Evolutionary conservation across 78 protist genomes (phyloP), one percentile per base, ranked within the genome.

Genomic region (Dictyostelium brefeldianum): DNA sequence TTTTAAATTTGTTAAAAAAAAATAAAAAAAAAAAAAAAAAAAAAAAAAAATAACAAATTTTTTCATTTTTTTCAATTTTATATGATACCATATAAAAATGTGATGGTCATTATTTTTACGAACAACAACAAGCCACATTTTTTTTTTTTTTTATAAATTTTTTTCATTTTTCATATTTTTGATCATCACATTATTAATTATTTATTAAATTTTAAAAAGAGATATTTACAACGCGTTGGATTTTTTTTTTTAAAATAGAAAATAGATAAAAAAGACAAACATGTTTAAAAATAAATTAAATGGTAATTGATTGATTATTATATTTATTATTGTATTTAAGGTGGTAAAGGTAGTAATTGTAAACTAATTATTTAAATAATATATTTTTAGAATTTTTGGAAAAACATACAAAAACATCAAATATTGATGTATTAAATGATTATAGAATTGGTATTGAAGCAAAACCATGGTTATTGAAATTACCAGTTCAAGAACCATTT

Each of bases 361-460:
- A n/a, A n/a, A n/a, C n/a, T n/a, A n/a, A n/a, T n/a, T n/a, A n/a
- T n/a, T n/a, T n/a, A n/a, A n/a, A n/a, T n/a, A n/a, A n/a, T n/a
- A n/a, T n/a, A n/a, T n/a, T n/a, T n/a, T n/a, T n/a, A n/a, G 80
- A 77, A 50, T 77, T 50, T 50, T 77, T 77, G 47, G 81, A 77
- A 50, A 77, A 77, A 27, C 22, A 77, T 51, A 77, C 73, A 0
- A 78, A 78, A 54, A 78, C 83, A 36, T 54, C 83, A 29, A 78
- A 78, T 27, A 78, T 78, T 9, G 83, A 78, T 22, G 29, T 77
- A 47, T 77, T 87, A 7, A 65, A 69, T 87, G 93, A 65, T 5
- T 51, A 87, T 51, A 56, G 93, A 53, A 77, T 87, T 65, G 93
- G 93, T 65, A 87, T 87, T 17, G 93, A 87, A 12, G 93, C 93